These are phyloP conservation scores for Herpotrichia juniperi DNA, from an alignment of 2,329 filamentous ascomycete genomes.

Conservation along the genomic window DNA sequence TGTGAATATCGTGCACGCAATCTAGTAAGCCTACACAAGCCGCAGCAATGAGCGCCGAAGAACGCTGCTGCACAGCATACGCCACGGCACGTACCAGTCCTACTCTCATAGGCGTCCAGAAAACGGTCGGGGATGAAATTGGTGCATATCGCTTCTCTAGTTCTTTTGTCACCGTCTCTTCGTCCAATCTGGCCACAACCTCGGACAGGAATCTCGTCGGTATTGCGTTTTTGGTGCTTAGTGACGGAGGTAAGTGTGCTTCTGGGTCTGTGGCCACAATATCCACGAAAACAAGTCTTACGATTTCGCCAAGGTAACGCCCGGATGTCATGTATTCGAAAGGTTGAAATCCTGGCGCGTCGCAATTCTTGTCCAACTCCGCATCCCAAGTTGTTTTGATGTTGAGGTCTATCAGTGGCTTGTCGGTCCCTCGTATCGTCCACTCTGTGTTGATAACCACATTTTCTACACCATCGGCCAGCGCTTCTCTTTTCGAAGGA, in stretches of 20 bases:
- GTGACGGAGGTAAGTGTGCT: conserved; percentile 57
- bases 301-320: conserved; percentile 77
- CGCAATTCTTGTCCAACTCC: conserved; percentile 68
- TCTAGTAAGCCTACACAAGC: conserved; percentile 73
- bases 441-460: conserved; percentile 85
- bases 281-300: conserved; percentile 72
- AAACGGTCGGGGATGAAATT: conserved; percentile 39
- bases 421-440: conserved; percentile 78
- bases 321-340: conserved; percentile 86
- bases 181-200: conserved; percentile 58
- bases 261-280: conserved; percentile 51
- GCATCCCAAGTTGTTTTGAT: conserved; percentile 76
- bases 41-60: conserved; percentile 75
- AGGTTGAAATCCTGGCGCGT: conserved; percentile 77
- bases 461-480: conserved; percentile 58
- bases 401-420: conserved; percentile 65
- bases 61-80: conserved; percentile 72
- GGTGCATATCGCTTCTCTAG: conserved; percentile 63
- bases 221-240: conserved; percentile 66
- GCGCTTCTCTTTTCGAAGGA: conserved; percentile 60
- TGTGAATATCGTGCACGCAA: conserved; percentile 69
- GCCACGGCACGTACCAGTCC: conserved; percentile 69
- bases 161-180: conserved; percentile 41
- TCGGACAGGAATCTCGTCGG: conserved; percentile 77
- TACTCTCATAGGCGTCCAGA: conserved; percentile 68